Base-by-base conservation (phyloP, 202 grass and related monocot species). In the Elaeis oleifera region DNA sequence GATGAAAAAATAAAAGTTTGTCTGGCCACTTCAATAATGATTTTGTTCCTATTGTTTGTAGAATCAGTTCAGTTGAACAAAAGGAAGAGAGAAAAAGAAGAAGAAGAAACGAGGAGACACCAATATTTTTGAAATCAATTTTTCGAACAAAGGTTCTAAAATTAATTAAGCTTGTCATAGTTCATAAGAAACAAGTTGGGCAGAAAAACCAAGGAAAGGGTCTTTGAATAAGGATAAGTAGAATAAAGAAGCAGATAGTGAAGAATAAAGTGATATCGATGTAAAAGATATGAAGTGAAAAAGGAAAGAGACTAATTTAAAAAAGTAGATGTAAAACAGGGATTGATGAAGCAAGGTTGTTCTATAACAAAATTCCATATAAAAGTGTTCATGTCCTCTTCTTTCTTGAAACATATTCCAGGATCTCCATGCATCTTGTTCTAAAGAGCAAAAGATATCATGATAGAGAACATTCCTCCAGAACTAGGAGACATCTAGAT, bases 261-360 rank as follows among this genome's bases (percentile, higher is more conserved):
- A 61, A 72, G 69, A 72, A 71, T 71, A 61, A 71, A 71, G 57
- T 60, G 49, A 59, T 25, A 39, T 18, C 1, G 54, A 60, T 71
- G 54, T 26, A 57, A 2, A 69, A 57, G 36, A 49, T 54, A 21
- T 50, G 21, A 21, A 51, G 50, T 16, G 26, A 51, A 49, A 31
- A 58, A 70, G 22, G 24, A 21, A 50, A 71, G 20, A 7, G 18
- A 44, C n/a, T 21, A 13, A 25, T 58, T 22, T 58, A 11, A 31
- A 50, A 23, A 29, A 31, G 28, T 16, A 17, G 49, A 49, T 20
- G 49, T 27, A 49, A 49, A 32, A 61, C 26, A 72, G 27, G 36
- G 36, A 44, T 44, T 44, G 36, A 44, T 44, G 36, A 44, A 44
- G 36, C 36, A 44, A 44, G 8, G 11, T 44, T 44, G 36, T 36